Evolutionary conservation across 441 rosid species (phyloP).

Genomic region (Macaranga tanarius): DNA sequence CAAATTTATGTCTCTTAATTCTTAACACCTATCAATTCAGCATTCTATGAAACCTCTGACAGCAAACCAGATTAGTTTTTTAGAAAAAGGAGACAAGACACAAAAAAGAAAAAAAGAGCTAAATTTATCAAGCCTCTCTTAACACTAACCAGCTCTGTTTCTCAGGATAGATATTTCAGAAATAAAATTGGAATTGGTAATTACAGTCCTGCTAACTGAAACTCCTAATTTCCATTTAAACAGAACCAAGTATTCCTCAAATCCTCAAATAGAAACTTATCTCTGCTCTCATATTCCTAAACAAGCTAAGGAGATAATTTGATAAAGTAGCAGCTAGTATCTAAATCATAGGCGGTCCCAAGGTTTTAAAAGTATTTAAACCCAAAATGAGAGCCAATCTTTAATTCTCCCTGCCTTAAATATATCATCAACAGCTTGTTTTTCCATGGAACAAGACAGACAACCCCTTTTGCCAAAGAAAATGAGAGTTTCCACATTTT

Average conservation of each 20-base stretch:
- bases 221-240: conserved; percentile 9
- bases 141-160: too few species aligned
- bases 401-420: neutral
- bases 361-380: neutral
- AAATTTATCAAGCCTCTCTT: too few species aligned
- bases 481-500: neutral
- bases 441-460: neutral
- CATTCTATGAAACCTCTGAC: neutral
- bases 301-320: neutral
- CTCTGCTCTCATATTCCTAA: conserved; percentile 1
- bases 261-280: neutral
- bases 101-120: too few species aligned
- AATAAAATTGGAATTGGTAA: too few species aligned
- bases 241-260: neutral
- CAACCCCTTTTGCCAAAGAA: neutral
- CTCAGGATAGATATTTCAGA: neutral
- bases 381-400: neutral
- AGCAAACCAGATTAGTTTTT: too few species aligned
- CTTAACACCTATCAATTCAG: neutral
- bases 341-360: neutral
- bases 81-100: too few species aligned
- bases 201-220: neutral
- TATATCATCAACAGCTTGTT: conserved; percentile 3
- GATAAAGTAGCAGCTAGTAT: neutral
- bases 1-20: neutral